Evolutionary conservation across 129 eudicot species (phyloP), one percentile per base, ranked within the genome.

Genomic region (Calendula officinalis): DNA sequence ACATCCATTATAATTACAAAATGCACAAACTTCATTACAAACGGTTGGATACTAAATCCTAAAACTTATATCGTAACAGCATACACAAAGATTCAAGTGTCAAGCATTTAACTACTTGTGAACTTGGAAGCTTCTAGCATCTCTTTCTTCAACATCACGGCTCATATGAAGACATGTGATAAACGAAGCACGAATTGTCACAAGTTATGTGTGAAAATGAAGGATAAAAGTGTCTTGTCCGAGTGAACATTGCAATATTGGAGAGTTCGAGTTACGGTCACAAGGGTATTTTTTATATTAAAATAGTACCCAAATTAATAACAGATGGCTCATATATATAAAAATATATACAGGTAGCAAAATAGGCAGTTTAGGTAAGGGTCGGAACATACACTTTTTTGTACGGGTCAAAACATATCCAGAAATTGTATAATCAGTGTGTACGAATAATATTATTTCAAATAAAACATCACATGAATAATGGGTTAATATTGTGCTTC

Each of bases 141-240:
- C 90, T 16, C 77, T 72, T 46, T 84, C 96, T 37, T 77, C 63
- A 50, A 80, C 38, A 14, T 84, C 90, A 76, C 96, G 87, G 91
- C 34, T 67, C 60, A 54, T 56, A 47, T 7, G 34, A 22, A 22
- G 1, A 22, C 30, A 22, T 22, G 30, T 9, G 27, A 63, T 16
- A 38, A 9, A 52, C 16, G 10, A 7, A 65, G 59, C 43, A 57
- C 15, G 16, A 48, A 35, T 53, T 64, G 40, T 71, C 37, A 12
- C 56, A 36, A 46, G 37, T 51, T 32, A 39, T 15, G 43, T 13
- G 30, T 54, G 27, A 44, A 17, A 12, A 39, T 16, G 16, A 56
- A 57, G 11, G 57, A 48, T 46, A 56, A 14, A 3, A 43, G 6
- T 56, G 22, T 68, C 64, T 32, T 68, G 5, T 44, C 42, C 64